Conservation (phyloP, 2,329 filamentous ascomycete genomes). For the Cordyceps tenuipes region DNA sequence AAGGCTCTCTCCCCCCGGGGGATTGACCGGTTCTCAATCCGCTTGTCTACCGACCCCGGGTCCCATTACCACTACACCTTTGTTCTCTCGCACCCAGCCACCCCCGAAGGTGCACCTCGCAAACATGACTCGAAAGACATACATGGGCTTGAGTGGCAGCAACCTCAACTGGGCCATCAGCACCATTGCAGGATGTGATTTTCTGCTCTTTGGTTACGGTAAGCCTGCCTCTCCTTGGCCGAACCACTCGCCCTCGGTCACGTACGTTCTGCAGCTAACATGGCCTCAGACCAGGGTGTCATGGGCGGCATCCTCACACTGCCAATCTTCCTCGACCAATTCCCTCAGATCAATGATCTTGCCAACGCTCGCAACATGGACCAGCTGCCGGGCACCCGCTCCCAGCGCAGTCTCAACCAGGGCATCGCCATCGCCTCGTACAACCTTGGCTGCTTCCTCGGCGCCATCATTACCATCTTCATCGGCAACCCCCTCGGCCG, state of each 20-base stretch:
- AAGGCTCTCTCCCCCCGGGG: neutral
- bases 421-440: constrained; percentile 48
- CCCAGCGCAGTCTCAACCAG: constrained; percentile 42
- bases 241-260: neutral
- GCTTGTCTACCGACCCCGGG: neutral
- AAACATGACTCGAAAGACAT: constrained; percentile 31
- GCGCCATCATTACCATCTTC: constrained; percentile 57
- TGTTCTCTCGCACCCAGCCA: neutral
- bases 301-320: constrained; percentile 70
- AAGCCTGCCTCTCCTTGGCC: constrained; percentile 12
- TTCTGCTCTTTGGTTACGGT: constrained; percentile 54
- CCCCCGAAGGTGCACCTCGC: neutral
- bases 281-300: constrained; percentile 59
- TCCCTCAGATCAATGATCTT: constrained; percentile 40
- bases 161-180: constrained; percentile 61
- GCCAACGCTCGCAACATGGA: constrained; percentile 20
- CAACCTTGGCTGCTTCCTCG: constrained; percentile 54
- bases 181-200: constrained; percentile 64
- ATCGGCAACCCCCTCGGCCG: constrained; percentile 56
- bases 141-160: constrained; percentile 58
- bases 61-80: neutral
- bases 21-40: neutral
- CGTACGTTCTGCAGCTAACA: constrained; percentile 14
- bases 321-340: constrained; percentile 47
- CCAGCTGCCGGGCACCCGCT: constrained; percentile 21